Evolutionary conservation across 164 flowering plant genomes (phyloP).

Genomic region (Protea cynaroides): DNA sequence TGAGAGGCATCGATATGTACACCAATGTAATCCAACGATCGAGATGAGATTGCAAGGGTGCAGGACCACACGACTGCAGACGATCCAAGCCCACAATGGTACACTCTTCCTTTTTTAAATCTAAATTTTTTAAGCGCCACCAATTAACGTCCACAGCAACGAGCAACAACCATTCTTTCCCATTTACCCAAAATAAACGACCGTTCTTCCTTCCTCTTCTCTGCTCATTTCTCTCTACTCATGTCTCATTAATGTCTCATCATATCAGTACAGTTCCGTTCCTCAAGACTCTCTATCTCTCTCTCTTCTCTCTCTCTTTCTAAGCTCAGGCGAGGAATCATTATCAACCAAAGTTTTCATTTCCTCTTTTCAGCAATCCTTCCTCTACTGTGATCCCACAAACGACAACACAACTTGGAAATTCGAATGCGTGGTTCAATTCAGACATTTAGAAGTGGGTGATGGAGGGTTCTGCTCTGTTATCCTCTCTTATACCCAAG

Average conservation of each 20-base stretch:
- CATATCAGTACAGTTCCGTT: too few relatives aligned
- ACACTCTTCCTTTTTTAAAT: too few relatives aligned
- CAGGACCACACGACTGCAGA: too few relatives aligned
- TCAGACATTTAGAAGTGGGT: not conserved
- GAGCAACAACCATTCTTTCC: too few relatives aligned
- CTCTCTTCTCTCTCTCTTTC: not conserved
- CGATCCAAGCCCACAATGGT: too few relatives aligned
- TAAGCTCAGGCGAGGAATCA: too few relatives aligned
- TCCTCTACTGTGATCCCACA: not conserved
- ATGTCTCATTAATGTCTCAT: not conserved
- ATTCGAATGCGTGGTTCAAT: conserved; percentile 19
- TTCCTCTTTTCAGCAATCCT: too few relatives aligned
- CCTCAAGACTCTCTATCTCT: not conserved
- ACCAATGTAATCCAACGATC: too few relatives aligned
- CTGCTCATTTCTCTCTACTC: not conserved
- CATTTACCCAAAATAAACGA: too few relatives aligned
- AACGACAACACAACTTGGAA: not conserved
- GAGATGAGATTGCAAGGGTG: too few relatives aligned
- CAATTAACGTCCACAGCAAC: conserved; percentile 22
- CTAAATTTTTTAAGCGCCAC: conserved; percentile 3
- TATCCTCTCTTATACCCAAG: conserved; percentile 1
- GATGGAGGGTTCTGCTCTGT: conserved; percentile 16
- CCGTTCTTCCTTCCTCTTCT: conserved; percentile 27
- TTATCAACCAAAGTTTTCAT: too few relatives aligned
- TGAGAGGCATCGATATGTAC: too few relatives aligned